phyloP scores from a whole-genome alignment of 208 protist species.

The Hexamita inflata region DNA sequence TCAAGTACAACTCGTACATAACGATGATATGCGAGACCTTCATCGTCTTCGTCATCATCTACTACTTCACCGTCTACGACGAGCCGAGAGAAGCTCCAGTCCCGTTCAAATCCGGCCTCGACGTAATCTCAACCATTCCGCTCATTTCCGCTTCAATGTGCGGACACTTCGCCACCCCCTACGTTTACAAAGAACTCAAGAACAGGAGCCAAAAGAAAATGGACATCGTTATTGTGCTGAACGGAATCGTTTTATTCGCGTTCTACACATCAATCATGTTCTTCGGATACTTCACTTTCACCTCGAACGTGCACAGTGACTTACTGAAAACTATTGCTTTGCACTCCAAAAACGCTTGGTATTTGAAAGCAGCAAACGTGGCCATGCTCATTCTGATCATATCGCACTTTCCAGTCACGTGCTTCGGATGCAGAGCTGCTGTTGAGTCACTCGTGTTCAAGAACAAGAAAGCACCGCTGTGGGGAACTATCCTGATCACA shows the following conservation, averaged over 20 bases:
- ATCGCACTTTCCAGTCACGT: background rate
- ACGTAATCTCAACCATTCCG: constrained; percentile 10
- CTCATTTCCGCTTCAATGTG: constrained; percentile 18
- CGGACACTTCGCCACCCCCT: constrained; percentile 16
- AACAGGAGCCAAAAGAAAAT: background rate
- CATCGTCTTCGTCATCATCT: background rate
- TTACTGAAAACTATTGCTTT: background rate
- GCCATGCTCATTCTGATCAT: constrained; percentile 2
- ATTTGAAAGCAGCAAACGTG: background rate
- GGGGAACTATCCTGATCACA: too few relatives aligned
- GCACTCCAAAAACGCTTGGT: background rate
- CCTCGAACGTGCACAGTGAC: background rate
- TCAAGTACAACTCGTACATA: constrained; percentile 7
- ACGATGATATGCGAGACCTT: background rate
- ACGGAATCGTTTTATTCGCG: background rate
- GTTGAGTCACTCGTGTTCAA: background rate
- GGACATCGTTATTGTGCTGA: background rate
- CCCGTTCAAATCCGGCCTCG: background rate
- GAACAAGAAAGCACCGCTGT: too few relatives aligned
- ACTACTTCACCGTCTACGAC: background rate
- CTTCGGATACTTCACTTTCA: constrained; percentile 28
- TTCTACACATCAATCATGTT: background rate
- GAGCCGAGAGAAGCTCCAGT: background rate
- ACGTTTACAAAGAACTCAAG: constrained; percentile 18
- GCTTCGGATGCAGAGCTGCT: background rate